Evolutionary conservation across 2,329 filamentous ascomycete genomes (phyloP), one percentile per base, ranked within the genome.

Genomic region (Coleophoma cylindrospora): DNA sequence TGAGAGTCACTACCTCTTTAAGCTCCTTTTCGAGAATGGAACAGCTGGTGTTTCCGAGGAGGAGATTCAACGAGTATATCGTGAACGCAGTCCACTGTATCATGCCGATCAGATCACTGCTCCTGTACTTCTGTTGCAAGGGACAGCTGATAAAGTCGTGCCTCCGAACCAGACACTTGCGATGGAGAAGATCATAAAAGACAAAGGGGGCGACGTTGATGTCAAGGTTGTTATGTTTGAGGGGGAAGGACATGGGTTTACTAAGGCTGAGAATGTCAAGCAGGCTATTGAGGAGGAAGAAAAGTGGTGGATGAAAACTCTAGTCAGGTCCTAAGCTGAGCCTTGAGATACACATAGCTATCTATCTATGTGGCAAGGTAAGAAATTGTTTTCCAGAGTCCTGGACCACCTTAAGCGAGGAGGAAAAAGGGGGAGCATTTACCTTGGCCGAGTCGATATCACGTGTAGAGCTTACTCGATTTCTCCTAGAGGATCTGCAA

Each of bases 41-140:
- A 48, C 63, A 2, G 54, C 59, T 0, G 68, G 65, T 3, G 66
- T 68, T 10, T 58, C 59, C 2, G 59, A 67, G 0, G 64, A 70
- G 12, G 68, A 75, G n/a, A 67, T 69, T 50, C 64, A 70, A 12
- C 59, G 58, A 13, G 66, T 76, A 3, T 73, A 72, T 40, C 62
- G 61, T 4, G 72, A 74, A 40, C 65, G 77, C 12, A 80, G 76
- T 49, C 75, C 78, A 0, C 61, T 76, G 13, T 71, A 69, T 43
- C 69, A 75, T 47, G 75, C 72, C 0, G 66, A 71, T n/a, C 67
- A 68, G 47, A 77, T 80, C 48, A 66, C 64, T 37, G 65, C 73
- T 2, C 76, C 78, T 1, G 58, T 84, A 19, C 61, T 83, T 34
- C 63, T 86, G n/a, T 56, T 84, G 5, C 76, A 83, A 19, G 81